Conservation (phyloP, 768 basidiomycete species). For the Rhodotorula kratochvilovae region DNA sequence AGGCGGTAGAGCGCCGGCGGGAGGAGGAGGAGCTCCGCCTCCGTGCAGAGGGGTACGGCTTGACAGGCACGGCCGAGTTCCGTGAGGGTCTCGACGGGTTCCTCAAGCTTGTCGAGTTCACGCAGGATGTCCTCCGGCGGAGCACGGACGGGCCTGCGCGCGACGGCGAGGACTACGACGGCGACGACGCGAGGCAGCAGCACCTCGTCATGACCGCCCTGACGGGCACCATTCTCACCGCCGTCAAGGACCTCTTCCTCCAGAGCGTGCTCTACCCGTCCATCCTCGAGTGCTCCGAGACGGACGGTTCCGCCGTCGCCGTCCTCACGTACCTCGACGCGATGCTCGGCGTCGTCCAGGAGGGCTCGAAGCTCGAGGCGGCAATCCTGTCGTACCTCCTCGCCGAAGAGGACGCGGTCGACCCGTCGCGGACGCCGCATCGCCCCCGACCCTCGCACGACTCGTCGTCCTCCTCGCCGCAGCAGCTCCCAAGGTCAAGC, state of each 20-base stretch:
- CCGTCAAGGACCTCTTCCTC: slow-evolving; percentile 77
- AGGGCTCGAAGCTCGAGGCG: slow-evolving; percentile 61
- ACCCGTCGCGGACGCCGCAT: background rate
- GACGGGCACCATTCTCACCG: slow-evolving; percentile 73
- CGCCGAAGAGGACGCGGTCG: slow-evolving; percentile 66
- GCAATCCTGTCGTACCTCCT: slow-evolving; percentile 72
- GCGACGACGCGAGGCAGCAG: slow-evolving; percentile 43
- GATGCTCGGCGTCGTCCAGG: slow-evolving; percentile 69
- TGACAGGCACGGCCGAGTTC: slow-evolving; percentile 70
- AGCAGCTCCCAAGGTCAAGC: slow-evolving; percentile 41
- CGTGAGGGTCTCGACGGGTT: slow-evolving; percentile 77
- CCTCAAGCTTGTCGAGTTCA: slow-evolving; percentile 81
- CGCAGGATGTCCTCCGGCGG: slow-evolving; percentile 73
- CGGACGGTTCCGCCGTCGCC: slow-evolving; percentile 91
- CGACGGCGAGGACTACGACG: slow-evolving; percentile 7
- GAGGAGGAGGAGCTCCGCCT: slow-evolving; percentile 56
- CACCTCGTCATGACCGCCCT: slow-evolving; percentile 71
- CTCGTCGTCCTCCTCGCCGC: background rate
- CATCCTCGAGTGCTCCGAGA: slow-evolving; percentile 83
- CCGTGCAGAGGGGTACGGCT: slow-evolving; percentile 59
- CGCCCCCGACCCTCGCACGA: background rate
- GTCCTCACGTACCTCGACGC: slow-evolving; percentile 93
- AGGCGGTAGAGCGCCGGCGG: slow-evolving; percentile 17
- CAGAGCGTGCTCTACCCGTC: slow-evolving; percentile 91
- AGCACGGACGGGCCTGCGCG: slow-evolving; percentile 1